Evolutionary conservation across 2,329 filamentous ascomycete genomes (phyloP).

Genomic region (Ilyonectria destructans): DNA sequence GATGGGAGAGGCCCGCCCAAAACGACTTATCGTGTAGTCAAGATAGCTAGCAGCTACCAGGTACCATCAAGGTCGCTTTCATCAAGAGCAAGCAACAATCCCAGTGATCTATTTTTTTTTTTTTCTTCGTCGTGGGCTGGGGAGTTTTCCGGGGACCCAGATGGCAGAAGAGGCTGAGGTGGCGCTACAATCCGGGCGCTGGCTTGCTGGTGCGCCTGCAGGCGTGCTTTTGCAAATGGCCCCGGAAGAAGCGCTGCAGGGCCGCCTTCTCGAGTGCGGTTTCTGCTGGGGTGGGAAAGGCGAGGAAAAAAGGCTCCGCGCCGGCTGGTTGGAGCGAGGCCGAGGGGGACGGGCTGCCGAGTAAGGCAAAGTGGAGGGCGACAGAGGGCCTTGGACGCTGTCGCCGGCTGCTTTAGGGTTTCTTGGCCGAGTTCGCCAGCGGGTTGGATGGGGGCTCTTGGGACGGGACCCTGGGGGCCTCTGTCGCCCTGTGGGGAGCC

Average conservation of each 20-base stretch:
- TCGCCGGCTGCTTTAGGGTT: slow-evolving; percentile 6
- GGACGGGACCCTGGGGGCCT: slow-evolving; percentile 1
- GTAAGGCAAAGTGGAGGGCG: slow-evolving; percentile 3
- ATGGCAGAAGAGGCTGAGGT: slow-evolving; percentile 36
- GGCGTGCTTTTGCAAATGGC: slow-evolving; percentile 26
- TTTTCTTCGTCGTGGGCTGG: background rate
- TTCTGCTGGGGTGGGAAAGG: background rate
- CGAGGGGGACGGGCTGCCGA: background rate
- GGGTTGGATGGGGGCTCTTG: slow-evolving; percentile 7
- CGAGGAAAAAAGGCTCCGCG: background rate
- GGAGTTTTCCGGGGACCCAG: slow-evolving; percentile 11
- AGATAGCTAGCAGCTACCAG: slow-evolving; percentile 5
- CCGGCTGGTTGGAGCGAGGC: background rate
- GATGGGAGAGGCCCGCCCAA: slow-evolving; percentile 11
- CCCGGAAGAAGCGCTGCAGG: slow-evolving; percentile 22
- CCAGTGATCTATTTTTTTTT: slow-evolving; percentile 23
- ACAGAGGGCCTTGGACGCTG: background rate
- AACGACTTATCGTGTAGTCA: background rate
- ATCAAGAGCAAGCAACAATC: slow-evolving; percentile 5
- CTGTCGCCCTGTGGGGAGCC: slow-evolving; percentile 25
- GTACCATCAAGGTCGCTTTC: slow-evolving; percentile 20
- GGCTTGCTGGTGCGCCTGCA: slow-evolving; percentile 22
- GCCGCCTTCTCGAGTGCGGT: background rate
- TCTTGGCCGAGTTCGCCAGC: slow-evolving; percentile 13
- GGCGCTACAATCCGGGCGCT: slow-evolving; percentile 31